These are phyloP conservation scores for Globisporangium okanoganense DNA, from an alignment of 352 stramenopile species.

Conservation along the genomic window DNA sequence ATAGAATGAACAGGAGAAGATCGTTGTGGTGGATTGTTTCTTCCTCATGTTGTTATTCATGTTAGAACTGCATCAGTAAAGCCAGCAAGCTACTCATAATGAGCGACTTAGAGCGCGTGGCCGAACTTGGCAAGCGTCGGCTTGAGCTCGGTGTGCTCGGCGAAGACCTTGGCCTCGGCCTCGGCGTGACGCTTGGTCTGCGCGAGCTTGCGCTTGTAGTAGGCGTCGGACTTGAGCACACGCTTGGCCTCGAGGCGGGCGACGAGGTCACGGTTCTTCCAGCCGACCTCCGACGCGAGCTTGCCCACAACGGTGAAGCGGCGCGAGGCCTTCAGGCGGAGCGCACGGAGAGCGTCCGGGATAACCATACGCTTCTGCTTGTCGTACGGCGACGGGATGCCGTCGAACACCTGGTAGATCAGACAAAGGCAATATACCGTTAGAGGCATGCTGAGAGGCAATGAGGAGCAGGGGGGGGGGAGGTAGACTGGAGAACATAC, in stretches of 20 bases:
- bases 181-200: constrained; percentile 88
- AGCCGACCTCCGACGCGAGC: constrained; percentile 95
- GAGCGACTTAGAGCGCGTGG: constrained; percentile 59
- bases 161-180: constrained; percentile 88
- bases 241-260: constrained; percentile 92
- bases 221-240: constrained; percentile 94
- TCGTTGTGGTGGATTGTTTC: background rate
- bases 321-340: constrained; percentile 93
- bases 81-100: constrained; percentile 16
- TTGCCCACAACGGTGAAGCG: constrained; percentile 95
- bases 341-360: constrained; percentile 92
- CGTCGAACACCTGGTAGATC: constrained; percentile 92
- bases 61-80: constrained; percentile 9
- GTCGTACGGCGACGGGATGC: constrained; percentile 97
- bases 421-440: background rate
- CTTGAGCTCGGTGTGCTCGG: constrained; percentile 84
- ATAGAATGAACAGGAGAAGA: background rate
- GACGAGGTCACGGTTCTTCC: constrained; percentile 96
- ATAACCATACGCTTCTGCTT: constrained; percentile 99
- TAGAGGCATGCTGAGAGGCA: background rate
- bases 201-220: constrained; percentile 97
- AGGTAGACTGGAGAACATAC: constrained; percentile 38
- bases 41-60: constrained; percentile 14
- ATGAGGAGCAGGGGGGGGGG: too few relatives aligned
- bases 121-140: constrained; percentile 79